Conservation (phyloP, 495 filamentous ascomycete genomes). For the Tuber aestivum region DNA sequence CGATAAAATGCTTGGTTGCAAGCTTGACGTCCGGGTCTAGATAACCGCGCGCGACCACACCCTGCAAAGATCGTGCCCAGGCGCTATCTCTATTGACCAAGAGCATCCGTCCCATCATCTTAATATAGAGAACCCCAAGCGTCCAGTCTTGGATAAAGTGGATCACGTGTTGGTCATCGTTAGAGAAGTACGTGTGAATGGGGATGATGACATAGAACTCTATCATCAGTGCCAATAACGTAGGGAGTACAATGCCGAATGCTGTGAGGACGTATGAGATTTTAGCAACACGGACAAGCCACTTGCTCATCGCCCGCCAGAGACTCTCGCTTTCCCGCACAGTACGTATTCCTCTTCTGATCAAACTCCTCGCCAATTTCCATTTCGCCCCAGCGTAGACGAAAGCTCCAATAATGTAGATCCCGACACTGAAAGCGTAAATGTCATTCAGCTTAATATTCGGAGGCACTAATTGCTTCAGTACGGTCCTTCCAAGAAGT, state of each 20-base stretch:
- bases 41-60: slow-evolving; percentile 72
- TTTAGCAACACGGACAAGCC: slow-evolving; percentile 43
- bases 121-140: slow-evolving; percentile 83
- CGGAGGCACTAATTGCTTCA: slow-evolving; percentile 60
- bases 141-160: slow-evolving; percentile 93
- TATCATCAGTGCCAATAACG: slow-evolving; percentile 71
- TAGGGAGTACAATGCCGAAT: slow-evolving; percentile 70
- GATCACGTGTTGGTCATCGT: slow-evolving; percentile 60
- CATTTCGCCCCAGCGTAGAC: slow-evolving; percentile 34
- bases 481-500: slow-evolving; percentile 70
- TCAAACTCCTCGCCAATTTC: slow-evolving; percentile 32
- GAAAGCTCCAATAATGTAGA: slow-evolving; percentile 66
- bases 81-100: slow-evolving; percentile 58
- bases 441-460: slow-evolving; percentile 80
- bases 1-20: slow-evolving; percentile 73
- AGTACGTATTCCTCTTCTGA: slow-evolving; percentile 21
- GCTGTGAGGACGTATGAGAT: slow-evolving; percentile 67
- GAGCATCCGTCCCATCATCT: slow-evolving; percentile 69
- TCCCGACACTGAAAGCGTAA: slow-evolving; percentile 86
- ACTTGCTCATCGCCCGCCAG: slow-evolving; percentile 33
- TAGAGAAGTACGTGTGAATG: slow-evolving; percentile 69
- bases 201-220: slow-evolving; percentile 89
- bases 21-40: slow-evolving; percentile 69
- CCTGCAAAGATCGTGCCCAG: slow-evolving; percentile 64
- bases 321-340: slow-evolving; percentile 42